phyloP scores from a whole-genome alignment of 768 basidiomycete genomes.

The Russula ochroleuca region DNA sequence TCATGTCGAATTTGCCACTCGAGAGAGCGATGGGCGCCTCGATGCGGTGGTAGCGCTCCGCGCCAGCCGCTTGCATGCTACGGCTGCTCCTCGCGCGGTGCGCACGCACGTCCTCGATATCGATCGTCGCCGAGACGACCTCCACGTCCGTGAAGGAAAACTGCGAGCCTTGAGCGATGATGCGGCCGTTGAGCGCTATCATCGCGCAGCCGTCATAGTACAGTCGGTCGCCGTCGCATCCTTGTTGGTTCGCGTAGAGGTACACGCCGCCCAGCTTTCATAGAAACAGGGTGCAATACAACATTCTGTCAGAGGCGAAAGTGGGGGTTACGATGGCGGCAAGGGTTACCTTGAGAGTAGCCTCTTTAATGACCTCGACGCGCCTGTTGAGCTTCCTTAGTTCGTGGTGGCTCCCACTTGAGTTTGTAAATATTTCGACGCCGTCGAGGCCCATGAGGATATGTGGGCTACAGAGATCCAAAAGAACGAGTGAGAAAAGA shows the following conservation, averaged over 20 bases:
- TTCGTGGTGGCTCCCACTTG: slow-evolving; percentile 97
- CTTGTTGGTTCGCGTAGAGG: slow-evolving; percentile 97
- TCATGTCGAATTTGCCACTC: slow-evolving; percentile 65
- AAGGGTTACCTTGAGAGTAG: slow-evolving; percentile 75
- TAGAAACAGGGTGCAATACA: not conserved
- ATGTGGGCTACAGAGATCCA: slow-evolving; percentile 68
- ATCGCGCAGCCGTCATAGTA: slow-evolving; percentile 98
- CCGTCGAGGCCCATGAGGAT: slow-evolving; percentile 98
- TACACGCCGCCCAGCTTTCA: slow-evolving; percentile 85
- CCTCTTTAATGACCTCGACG: slow-evolving; percentile 94
- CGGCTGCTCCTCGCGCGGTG: slow-evolving; percentile 81
- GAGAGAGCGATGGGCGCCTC: slow-evolving; percentile 79
- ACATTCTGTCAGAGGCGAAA: too few relatives aligned
- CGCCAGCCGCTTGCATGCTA: slow-evolving; percentile 80
- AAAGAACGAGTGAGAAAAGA: not conserved
- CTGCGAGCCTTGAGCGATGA: slow-evolving; percentile 94
- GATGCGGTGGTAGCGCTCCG: slow-evolving; percentile 74
- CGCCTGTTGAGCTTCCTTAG: slow-evolving; percentile 91
- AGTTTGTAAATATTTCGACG: slow-evolving; percentile 98
- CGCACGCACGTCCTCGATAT: slow-evolving; percentile 93
- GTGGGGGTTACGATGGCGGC: not conserved
- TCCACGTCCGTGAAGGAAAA: slow-evolving; percentile 96
- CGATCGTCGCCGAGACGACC: slow-evolving; percentile 91
- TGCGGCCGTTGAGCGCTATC: slow-evolving; percentile 90
- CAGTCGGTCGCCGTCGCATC: slow-evolving; percentile 95